Conservation (phyloP, 129 eudicot genomes). For the Flaveria trinervia region DNA sequence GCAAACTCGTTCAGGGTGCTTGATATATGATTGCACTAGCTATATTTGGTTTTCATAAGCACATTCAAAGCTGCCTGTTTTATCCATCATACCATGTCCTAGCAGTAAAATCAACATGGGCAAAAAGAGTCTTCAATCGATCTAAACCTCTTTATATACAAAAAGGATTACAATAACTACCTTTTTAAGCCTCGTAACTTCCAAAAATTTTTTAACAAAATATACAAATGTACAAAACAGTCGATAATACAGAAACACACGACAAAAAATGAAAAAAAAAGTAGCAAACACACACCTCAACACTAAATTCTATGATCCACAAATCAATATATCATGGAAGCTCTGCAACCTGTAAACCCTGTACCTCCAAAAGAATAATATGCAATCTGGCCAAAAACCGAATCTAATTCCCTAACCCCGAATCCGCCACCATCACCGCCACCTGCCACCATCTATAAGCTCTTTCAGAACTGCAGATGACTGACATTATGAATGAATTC, state of each 20-base stretch:
- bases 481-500: neutral
- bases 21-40: neutral
- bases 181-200: conserved; percentile 39
- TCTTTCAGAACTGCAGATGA: conserved; percentile 26
- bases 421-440: conserved; percentile 26
- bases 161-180: conserved; percentile 46
- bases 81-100: neutral
- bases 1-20: too few relatives aligned
- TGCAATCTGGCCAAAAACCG: conserved; percentile 37
- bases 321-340: conserved; percentile 52
- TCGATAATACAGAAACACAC: conserved; percentile 37
- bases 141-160: conserved; percentile 59
- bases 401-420: conserved; percentile 31
- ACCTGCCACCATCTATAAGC: conserved; percentile 32
- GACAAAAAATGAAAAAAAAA: conserved; percentile 21
- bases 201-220: conserved; percentile 29
- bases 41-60: neutral
- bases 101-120: neutral
- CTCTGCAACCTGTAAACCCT: conserved; percentile 38
- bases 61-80: neutral
- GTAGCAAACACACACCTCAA: conserved; percentile 29
- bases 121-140: conserved; percentile 8
- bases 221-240: conserved; percentile 49
- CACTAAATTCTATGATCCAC: conserved; percentile 45
- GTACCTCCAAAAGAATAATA: conserved; percentile 71